Evolutionary conservation across 306 rosid genomes (phyloP).

Genomic region (Malus sylvestris): DNA sequence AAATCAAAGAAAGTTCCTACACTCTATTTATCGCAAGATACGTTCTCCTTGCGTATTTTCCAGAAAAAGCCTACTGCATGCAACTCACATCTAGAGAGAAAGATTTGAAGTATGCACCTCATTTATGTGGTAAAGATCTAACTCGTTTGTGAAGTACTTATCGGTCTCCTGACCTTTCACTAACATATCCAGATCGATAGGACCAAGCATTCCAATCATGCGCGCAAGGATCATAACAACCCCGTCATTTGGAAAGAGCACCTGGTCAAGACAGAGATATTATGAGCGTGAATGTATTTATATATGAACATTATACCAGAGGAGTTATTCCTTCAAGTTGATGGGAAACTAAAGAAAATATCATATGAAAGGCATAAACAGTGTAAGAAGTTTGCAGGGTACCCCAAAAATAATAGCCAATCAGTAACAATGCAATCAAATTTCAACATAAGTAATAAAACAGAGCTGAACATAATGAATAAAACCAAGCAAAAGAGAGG

Average conservation of each 20-base stretch:
- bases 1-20: background rate
- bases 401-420: background rate
- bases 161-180: constrained; percentile 72
- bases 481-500: constrained; percentile 6
- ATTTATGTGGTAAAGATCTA: constrained; percentile 65
- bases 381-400: background rate
- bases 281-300: background rate
- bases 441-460: background rate
- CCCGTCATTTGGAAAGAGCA: constrained; percentile 79
- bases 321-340: background rate
- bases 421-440: background rate
- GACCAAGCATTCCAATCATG: constrained; percentile 81
- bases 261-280: constrained; percentile 39
- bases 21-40: background rate
- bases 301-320: background rate
- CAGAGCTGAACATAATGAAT: background rate
- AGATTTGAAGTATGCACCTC: constrained; percentile 57
- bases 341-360: background rate
- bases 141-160: constrained; percentile 86
- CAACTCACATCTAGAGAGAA: background rate
- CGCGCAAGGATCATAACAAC: constrained; percentile 76
- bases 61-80: background rate
- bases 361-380: background rate
- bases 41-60: background rate
- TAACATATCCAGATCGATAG: constrained; percentile 79